Base-by-base conservation (phyloP, 1,284 basidiomycete species). In the Meira miltonrushii region DNA sequence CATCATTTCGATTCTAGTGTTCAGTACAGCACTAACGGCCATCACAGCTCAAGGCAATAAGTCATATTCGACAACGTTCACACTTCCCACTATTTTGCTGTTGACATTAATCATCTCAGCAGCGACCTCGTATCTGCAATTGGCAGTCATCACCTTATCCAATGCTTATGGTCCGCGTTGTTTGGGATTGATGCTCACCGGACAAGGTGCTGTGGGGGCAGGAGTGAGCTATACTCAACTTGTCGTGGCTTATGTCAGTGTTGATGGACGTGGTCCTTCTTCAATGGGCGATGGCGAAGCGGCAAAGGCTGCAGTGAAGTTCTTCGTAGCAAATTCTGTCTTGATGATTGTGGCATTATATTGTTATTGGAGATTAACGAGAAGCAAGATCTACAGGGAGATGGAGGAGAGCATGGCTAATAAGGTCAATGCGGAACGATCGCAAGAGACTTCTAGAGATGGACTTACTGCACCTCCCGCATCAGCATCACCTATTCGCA, bases 161-260 rank as follows among this genome's bases (percentile, higher is more conserved):
- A 67, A 69, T 13, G 62, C 65, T 3, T 75, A 72, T 37, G 72
- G 71, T 15, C 66, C 66, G 8, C 17, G 59, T 8, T 65, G 65
- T 49, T 73, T 75, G 69, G 71, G 72, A 46, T 52, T 59, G 17
- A 75, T 75, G 72, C 61, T 75, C 13, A 59, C 72, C 2, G 71
- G 71, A 7, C 72, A 75, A 57, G 72, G 72, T 25, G 48, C 72
- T 1, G 68, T 72, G 1, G 72, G 68, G 0, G 60, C 69, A 19
- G 65, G 64, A 2, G 67, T 72, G 50, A 66, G 67, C 53, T 60
- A 68, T 44, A 64, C 71, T 37, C 69, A 72, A 23, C 55, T 74
- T 19, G 59, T 61, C 1, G 67, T 69, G 1, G 67, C 69, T n/a
- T 68, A 64, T 33, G 19, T 43, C 10, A 28, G 37, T 13, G 39